Conservation (phyloP, 2,329 filamentous ascomycete species). For the Hypoxylon sp. region DNA sequence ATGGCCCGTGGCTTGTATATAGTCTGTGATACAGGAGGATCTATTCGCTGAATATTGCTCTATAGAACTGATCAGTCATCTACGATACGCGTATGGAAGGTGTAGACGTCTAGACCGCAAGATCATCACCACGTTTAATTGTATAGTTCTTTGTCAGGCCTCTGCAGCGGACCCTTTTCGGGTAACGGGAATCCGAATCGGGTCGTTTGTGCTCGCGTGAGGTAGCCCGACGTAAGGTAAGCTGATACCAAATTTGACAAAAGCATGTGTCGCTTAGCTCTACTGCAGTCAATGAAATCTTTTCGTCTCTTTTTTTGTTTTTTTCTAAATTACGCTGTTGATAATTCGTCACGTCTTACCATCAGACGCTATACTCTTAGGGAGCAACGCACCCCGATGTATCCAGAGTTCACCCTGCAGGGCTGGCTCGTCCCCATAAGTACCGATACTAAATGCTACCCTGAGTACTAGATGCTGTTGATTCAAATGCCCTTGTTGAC, state of each 20-base stretch:
- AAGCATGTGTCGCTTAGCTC: conserved; percentile 36
- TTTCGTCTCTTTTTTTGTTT: conserved; percentile 16
- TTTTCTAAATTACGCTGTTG: conserved; percentile 22
- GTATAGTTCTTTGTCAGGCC: conserved; percentile 46
- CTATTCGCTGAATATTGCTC: conserved; percentile 43
- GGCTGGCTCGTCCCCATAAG: conserved; percentile 36
- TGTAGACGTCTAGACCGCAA: conserved; percentile 34
- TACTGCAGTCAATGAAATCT: conserved; percentile 34
- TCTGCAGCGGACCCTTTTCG: conserved; percentile 49
- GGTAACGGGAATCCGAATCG: conserved; percentile 45
- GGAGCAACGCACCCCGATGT: conserved; percentile 29
- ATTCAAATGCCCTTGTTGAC: conserved; percentile 40
- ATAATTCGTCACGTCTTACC: conserved; percentile 37
- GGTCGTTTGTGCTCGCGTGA: conserved; percentile 42
- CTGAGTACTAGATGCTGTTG: conserved; percentile 37
- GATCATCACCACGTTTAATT: conserved; percentile 24
- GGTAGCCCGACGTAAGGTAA: conserved; percentile 46
- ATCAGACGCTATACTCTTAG: conserved; percentile 23
- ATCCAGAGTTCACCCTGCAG: conserved; percentile 39
- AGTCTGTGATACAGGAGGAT: conserved; percentile 25
- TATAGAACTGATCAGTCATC: conserved; percentile 30
- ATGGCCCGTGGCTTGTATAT: conserved; percentile 20
- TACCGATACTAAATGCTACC: conserved; percentile 46
- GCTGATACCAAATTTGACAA: conserved; percentile 41
- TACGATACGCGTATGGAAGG: conserved; percentile 21